Base-by-base conservation (phyloP, 2,329 filamentous ascomycete genomes). In the Fusarium clavum region DNA sequence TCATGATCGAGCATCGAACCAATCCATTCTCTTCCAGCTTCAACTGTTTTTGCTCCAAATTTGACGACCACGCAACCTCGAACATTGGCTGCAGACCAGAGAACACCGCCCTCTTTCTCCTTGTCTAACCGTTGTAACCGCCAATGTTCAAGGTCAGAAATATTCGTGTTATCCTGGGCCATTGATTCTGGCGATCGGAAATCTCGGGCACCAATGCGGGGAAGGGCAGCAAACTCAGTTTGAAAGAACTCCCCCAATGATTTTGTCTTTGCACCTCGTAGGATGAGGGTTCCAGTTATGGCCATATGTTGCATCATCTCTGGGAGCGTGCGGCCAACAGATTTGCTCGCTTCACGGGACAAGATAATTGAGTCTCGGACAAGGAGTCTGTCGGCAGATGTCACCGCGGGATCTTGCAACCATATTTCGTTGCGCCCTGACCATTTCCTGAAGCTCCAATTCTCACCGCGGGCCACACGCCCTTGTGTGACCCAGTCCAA, bases 401-500 rank as follows among this genome's bases (percentile, higher is more conserved):
- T 76, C 22, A 76, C 69, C 3, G 73, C 73, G 65, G 77, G 67
- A 5, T 78, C 74, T 3, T 75, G 66, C 43, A 82, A 77, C 90
- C 92, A 95, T n/a, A 98, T 86, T 81, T 99, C 96, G 77, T 98
- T 98, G 70, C 92, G 87, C 12, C 94, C 94, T 62, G 85, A 88
- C 89, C 96, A 98, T 67, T 86, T 87, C 60, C 86, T 83, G 65
- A 98, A 90, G 72, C 90, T 91, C 96, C 96, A 99, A 69, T 93
- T 87, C 81, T 99, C 96, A 25, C 94, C 94, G 48, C 92, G 88
- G 7, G 96, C 94, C 7, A 86, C 88, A 20, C 96, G 89, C 10
- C 96, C 96, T 76, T 95, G 92, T 4, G 91, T 97, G 9, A 98
- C 94, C 96, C 96, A 99, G 79, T 99, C 96, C 47, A 97, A 83